Conservation (phyloP, 208 protist genomes). For the Trypanosoma mega region DNA sequence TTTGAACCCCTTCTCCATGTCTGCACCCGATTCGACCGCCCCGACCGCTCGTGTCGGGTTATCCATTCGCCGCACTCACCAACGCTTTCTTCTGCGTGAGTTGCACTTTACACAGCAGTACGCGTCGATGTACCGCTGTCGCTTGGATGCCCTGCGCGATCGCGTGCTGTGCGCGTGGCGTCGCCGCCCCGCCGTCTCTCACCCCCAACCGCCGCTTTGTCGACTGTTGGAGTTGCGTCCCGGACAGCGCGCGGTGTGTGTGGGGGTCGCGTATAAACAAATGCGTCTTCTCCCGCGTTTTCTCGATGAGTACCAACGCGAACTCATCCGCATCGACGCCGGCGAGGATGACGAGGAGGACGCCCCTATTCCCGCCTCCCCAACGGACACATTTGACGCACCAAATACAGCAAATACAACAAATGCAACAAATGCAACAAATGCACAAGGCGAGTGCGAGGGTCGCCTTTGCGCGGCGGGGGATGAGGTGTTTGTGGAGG, state of each 20-base stretch:
- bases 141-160: conserved; percentile 50
- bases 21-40: background rate
- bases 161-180: conserved; percentile 40
- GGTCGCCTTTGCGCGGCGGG: conserved; percentile 35
- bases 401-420: conserved; percentile 22
- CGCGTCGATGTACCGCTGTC: conserved; percentile 78
- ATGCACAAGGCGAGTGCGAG: conserved; percentile 21
- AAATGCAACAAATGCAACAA: conserved; percentile 5
- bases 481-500: conserved; percentile 82
- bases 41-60: conserved; percentile 34
- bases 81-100: conserved; percentile 75
- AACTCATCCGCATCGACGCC: conserved; percentile 81
- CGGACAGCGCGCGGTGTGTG: conserved; percentile 53
- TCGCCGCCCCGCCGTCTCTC: background rate
- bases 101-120: conserved; percentile 85
- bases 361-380: conserved; percentile 21
- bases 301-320: conserved; percentile 84
- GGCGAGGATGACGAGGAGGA: conserved; percentile 61
- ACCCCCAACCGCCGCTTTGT: background rate
- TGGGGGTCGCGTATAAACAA: conserved; percentile 89
- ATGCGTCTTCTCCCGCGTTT: conserved; percentile 87
- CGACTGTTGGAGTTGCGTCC: conserved; percentile 73
- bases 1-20: too few species aligned
- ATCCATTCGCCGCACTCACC: conserved; percentile 67
- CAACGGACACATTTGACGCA: conserved; percentile 12